Evolutionary conservation across 192 early-diverging fungal species (phyloP), one percentile per base, ranked within the genome.

Genomic region (Chytriomyces confervae): DNA sequence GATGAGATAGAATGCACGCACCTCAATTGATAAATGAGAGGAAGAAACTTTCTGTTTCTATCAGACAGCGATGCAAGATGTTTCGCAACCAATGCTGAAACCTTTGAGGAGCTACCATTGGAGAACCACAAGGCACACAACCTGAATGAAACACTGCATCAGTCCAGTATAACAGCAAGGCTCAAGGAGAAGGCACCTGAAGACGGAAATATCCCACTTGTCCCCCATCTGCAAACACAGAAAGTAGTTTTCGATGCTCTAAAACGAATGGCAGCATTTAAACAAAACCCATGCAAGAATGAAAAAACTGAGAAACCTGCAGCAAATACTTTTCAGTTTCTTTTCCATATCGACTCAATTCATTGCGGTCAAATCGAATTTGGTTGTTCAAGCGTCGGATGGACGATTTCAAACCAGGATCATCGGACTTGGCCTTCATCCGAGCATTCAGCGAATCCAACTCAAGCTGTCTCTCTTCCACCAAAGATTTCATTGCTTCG

Each of bases 91-190:
- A 78, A 44, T 8, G 36, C 9, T 57, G 84, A 83, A 7, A 87
- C 51, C 10, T 71, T 62, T 7, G 51, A 16, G 10, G 68, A 69
- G 5, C 62, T n/a, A 16, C 68, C 13, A 48, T 88, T 87, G 1
- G 80, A 82, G 66, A 88, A 83, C 87, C 87, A 88, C 7, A 88
- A 66, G 7, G 85, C 74, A 53, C 79, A 82, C 7, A 88, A 51
- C 47, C 74, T 76, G 27, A 0, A 46, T 63, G 23, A 43, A 18
- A 20, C 44, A 61, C 13, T 57, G 50, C 7, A 74, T 10, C 8
- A 45, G 7, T 48, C 60, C 50, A 60, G 70, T 43, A 60, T 2
- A 16, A 18, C 11, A 50, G 29, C 62, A 51, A 7, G 27, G 6
- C 18, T 47, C 6, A 51, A 23, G 66, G 53, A 57, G 0, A 20